Conservation (phyloP, 2,329 filamentous ascomycete species). For the Cercospora sojina region DNA sequence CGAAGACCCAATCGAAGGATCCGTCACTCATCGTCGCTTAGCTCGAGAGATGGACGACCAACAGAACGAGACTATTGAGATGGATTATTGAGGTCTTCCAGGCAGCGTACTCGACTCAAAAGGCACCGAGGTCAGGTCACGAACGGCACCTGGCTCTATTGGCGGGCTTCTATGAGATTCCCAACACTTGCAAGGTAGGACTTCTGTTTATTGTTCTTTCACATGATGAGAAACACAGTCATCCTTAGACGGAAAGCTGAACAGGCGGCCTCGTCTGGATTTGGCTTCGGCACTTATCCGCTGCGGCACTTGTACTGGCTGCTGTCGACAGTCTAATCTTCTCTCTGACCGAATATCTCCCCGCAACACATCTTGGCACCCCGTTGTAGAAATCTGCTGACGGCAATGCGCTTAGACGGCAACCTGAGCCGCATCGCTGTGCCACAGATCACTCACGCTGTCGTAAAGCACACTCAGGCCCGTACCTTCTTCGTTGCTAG, state of each 20-base stretch:
- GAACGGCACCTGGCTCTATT: background rate
- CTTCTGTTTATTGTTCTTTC: background rate
- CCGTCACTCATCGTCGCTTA: conserved; percentile 47
- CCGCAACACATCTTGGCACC: background rate
- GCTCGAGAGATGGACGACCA: conserved; percentile 47
- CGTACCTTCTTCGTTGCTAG: background rate
- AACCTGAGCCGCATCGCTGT: too few relatives aligned
- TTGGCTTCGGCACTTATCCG: conserved; percentile 33
- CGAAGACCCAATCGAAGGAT: conserved; percentile 38
- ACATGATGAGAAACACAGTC: conserved; percentile 40
- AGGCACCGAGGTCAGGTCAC: background rate
- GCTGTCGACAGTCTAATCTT: conserved; percentile 40
- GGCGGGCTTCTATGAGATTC: background rate
- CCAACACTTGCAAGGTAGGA: background rate
- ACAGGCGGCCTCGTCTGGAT: conserved; percentile 27
- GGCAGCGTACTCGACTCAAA: background rate
- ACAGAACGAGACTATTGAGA: conserved; percentile 41
- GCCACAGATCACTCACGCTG: too few relatives aligned
- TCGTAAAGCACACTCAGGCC: background rate
- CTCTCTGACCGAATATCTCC: conserved; percentile 33
- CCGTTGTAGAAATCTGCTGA: background rate
- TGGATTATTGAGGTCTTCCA: conserved; percentile 47
- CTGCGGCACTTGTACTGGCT: conserved; percentile 21
- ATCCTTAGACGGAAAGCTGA: conserved; percentile 42
- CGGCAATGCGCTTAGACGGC: background rate